Evolutionary conservation across 768 basidiomycete species (phyloP).

Genomic region (Auricularia cornea): DNA sequence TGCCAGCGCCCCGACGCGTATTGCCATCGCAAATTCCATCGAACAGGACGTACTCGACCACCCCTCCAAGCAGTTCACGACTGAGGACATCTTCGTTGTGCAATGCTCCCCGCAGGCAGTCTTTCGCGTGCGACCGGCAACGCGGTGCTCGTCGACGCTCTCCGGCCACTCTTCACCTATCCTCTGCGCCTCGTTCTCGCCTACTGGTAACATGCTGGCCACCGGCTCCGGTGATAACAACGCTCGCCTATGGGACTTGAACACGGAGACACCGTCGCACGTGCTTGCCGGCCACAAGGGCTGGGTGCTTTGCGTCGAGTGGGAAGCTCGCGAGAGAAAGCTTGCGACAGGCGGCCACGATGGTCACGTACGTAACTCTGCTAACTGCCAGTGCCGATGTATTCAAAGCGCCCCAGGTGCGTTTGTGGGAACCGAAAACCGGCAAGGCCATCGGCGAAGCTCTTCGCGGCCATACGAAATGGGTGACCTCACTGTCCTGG

Average conservation of each 20-base stretch:
- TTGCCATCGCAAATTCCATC: slow-evolving; percentile 79
- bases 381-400: neutral
- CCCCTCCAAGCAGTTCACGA: slow-evolving; percentile 61
- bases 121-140: slow-evolving; percentile 88
- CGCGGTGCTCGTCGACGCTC: slow-evolving; percentile 87
- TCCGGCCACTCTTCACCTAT: slow-evolving; percentile 90
- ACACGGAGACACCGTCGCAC: slow-evolving; percentile 86
- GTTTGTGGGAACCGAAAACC: slow-evolving; percentile 90
- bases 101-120: slow-evolving; percentile 94
- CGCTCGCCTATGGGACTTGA: slow-evolving; percentile 88
- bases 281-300: slow-evolving; percentile 83
- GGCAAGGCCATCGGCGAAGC: slow-evolving; percentile 86
- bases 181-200: slow-evolving; percentile 91
- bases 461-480: slow-evolving; percentile 89
- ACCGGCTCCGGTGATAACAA: slow-evolving; percentile 95
- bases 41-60: slow-evolving; percentile 71
- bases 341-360: slow-evolving; percentile 93
- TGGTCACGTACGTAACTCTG: slow-evolving; percentile 52
- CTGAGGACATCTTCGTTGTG: slow-evolving; percentile 82
- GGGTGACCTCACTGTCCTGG: slow-evolving; percentile 93
- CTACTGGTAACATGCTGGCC: slow-evolving; percentile 82
- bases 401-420: slow-evolving; percentile 33
- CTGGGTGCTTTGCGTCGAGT: slow-evolving; percentile 96
- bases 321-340: slow-evolving; percentile 88
- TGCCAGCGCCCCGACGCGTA: slow-evolving; percentile 53